Evolutionary conservation across 2,329 filamentous ascomycete species (phyloP).

Genomic region (Simplicillium sp.): DNA sequence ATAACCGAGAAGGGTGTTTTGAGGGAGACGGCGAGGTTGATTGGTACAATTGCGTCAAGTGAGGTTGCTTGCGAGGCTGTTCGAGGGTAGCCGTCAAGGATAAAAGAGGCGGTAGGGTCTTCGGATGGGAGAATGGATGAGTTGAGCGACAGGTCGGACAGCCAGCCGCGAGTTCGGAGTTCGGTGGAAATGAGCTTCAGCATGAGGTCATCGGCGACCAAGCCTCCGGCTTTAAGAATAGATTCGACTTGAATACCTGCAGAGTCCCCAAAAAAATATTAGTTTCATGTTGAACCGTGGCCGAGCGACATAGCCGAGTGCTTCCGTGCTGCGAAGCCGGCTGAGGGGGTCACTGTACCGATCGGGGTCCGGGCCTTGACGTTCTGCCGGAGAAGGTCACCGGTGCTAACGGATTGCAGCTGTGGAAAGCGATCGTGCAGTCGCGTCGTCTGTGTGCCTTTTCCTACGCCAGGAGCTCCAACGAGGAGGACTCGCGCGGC

Average conservation of each 20-base stretch:
- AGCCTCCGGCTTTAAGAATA: slow-evolving; percentile 75
- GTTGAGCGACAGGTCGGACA: slow-evolving; percentile 40
- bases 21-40: slow-evolving; percentile 86
- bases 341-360: slow-evolving; percentile 41
- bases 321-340: background rate
- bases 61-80: slow-evolving; percentile 71
- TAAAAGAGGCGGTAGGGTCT: slow-evolving; percentile 74
- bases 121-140: slow-evolving; percentile 45
- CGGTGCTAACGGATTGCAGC: slow-evolving; percentile 84
- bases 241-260: slow-evolving; percentile 82
- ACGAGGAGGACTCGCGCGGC: slow-evolving; percentile 92
- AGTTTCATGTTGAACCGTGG: background rate
- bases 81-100: slow-evolving; percentile 92
- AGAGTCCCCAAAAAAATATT: background rate
- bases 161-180: slow-evolving; percentile 77
- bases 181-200: slow-evolving; percentile 87
- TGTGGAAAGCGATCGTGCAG: slow-evolving; percentile 81
- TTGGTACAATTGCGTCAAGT: slow-evolving; percentile 76
- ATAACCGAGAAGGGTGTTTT: slow-evolving; percentile 81
- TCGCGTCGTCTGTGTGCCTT: slow-evolving; percentile 90
- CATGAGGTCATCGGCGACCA: slow-evolving; percentile 91
- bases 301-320: background rate
- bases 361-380: slow-evolving; percentile 80
- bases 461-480: slow-evolving; percentile 92
- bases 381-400: slow-evolving; percentile 85